Evolutionary conservation across 148 eudicot species (phyloP).

Genomic region (Heliamphora exappendiculata): DNA sequence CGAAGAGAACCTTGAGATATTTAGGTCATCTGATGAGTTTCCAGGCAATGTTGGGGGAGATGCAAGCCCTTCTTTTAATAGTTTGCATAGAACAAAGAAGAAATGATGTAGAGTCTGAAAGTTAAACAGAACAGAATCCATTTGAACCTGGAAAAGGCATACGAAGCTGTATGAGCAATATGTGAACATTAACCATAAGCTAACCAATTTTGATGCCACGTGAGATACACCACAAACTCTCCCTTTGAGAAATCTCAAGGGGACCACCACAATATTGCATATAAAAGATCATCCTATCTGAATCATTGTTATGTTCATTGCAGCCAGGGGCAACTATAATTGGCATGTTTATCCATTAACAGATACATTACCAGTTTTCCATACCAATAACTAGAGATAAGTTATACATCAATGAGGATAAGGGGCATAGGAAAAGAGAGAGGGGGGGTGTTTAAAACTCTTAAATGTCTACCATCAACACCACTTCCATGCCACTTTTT

Average conservation of each 20-base stretch:
- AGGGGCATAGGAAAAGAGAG: neutral
- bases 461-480: neutral
- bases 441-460: neutral
- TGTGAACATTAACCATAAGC: neutral
- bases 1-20: constrained; percentile 40
- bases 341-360: neutral
- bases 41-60: constrained; percentile 23
- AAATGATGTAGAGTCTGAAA: constrained; percentile 82
- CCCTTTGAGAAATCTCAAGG: neutral
- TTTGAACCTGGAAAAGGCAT: constrained; percentile 45
- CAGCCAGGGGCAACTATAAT: constrained; percentile 3
- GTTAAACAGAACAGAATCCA: constrained; percentile 60
- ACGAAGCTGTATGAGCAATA: constrained; percentile 7
- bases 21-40: constrained; percentile 33
- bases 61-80: constrained; percentile 63
- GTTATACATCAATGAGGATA: neutral
- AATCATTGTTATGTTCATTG: neutral
- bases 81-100: constrained; percentile 82
- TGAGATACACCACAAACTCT: neutral
- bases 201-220: neutral
- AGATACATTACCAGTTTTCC: neutral
- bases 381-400: neutral
- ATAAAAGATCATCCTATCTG: neutral
- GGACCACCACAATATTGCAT: neutral
- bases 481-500: neutral